Percentiles rank a stretch among this genome's conserved stretches.
These are phyloP conservation scores for Pterocarpus santalinus DNA, from an alignment of 306 rosid species.

Conservation along the genomic window DNA sequence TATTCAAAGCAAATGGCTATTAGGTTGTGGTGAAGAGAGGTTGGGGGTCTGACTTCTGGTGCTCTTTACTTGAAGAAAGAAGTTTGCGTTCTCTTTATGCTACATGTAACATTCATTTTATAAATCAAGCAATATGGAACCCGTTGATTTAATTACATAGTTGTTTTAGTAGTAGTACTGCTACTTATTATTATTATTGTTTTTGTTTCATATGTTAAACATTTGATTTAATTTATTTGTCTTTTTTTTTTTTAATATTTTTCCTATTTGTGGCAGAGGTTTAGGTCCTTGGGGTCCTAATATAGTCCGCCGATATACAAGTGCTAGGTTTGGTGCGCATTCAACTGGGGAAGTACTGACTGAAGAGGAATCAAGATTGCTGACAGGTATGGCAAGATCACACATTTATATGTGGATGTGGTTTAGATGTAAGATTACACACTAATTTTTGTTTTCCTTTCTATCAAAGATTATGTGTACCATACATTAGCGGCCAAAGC, in stretches of 20 bases:
- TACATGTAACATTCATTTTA: neutral
- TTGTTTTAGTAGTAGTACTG: too few relatives aligned
- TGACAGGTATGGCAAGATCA: slow-evolving; percentile 66
- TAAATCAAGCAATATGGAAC: slow-evolving; percentile 1
- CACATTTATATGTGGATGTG: slow-evolving; percentile 30
- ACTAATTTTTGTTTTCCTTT: slow-evolving; percentile 50
- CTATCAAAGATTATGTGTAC: slow-evolving; percentile 76
- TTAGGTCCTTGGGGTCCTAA: slow-evolving; percentile 97
- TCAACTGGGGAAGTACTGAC: slow-evolving; percentile 69
- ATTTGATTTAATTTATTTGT: slow-evolving; percentile 22
- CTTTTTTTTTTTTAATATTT: slow-evolving; percentile 21
- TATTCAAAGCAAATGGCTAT: too few relatives aligned
- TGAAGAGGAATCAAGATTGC: slow-evolving; percentile 76
- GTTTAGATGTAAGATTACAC: slow-evolving; percentile 25
- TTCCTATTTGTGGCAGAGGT: slow-evolving; percentile 68
- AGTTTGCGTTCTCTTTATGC: neutral
- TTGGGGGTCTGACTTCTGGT: neutral
- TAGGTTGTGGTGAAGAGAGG: too few relatives aligned
- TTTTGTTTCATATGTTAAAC: neutral
- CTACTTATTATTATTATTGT: neutral
- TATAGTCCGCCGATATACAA: slow-evolving; percentile 78
- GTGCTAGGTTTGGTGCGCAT: slow-evolving; percentile 75
- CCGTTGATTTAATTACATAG: slow-evolving; percentile 2
- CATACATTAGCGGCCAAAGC: slow-evolving; percentile 92
- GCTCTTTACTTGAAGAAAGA: neutral